A percentile compares a stretch with the other conserved stretches of the same genome.
Conservation (phyloP, 23 red algal species). For the Chondrus crispus region DNA sequence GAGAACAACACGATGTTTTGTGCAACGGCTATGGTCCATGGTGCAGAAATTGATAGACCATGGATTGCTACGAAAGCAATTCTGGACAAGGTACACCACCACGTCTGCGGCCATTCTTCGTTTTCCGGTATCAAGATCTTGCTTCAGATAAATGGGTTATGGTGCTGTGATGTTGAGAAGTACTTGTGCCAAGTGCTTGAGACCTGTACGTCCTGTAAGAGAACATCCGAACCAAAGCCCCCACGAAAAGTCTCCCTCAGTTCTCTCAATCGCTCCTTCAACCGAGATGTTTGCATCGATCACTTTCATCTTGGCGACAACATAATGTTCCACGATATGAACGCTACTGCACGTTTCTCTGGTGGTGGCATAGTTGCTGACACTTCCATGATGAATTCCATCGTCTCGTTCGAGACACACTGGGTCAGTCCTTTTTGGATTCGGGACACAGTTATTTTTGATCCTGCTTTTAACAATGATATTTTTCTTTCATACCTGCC, state of each 20-base stretch:
- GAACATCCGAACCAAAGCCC: not conserved
- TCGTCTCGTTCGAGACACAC: not conserved
- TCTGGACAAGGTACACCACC: not conserved
- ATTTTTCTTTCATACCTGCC: not conserved
- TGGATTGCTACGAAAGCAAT: not conserved
- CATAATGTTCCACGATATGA: not conserved
- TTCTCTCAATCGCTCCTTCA: not conserved
- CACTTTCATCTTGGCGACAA: not conserved
- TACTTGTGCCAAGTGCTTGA: not conserved
- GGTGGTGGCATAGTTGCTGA: not conserved
- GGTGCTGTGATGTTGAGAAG: not conserved
- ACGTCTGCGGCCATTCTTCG: constrained; percentile 6
- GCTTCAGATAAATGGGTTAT: not conserved
- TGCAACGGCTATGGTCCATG: not conserved
- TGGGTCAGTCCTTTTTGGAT: constrained; percentile 21
- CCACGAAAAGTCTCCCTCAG: not conserved
- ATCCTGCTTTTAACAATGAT: not conserved
- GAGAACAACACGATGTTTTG: not conserved
- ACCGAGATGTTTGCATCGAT: not conserved
- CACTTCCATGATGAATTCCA: not conserved
- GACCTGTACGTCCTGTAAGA: not conserved
- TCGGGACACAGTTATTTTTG: not conserved
- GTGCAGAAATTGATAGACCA: not conserved
- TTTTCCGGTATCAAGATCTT: not conserved
- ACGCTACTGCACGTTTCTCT: not conserved